Percentiles rank a stretch among this genome's conserved stretches.
These are phyloP conservation scores for Chamaenerion angustifolium DNA, from an alignment of 345 rosid genomes.

Conservation along the genomic window DNA sequence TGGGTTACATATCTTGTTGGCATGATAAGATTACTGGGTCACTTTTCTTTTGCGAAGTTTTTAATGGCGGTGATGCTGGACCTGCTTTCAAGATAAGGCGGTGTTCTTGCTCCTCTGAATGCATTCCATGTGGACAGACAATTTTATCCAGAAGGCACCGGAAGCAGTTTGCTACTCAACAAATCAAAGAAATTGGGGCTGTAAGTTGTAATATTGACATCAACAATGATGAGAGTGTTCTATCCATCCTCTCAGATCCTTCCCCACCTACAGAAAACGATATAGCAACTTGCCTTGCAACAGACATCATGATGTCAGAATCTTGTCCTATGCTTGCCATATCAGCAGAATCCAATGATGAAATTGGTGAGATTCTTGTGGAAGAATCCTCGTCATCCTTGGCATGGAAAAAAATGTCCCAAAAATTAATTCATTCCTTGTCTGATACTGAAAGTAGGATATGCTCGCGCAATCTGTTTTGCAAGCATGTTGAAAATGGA, in stretches of 20 bases:
- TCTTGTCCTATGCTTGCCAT: constrained; percentile 16
- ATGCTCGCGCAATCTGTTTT: constrained; percentile 34
- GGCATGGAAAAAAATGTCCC: constrained; percentile 66
- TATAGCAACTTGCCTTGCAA: constrained; percentile 42
- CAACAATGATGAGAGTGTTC: constrained; percentile 32
- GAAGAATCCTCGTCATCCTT: constrained; percentile 57
- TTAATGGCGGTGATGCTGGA: constrained; percentile 74
- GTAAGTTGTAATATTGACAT: constrained; percentile 18
- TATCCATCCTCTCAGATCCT: constrained; percentile 57
- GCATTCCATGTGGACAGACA: constrained; percentile 52
- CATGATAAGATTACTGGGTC: constrained; percentile 96
- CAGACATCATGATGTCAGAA: constrained; percentile 17
- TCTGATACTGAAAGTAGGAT: constrained; percentile 25
- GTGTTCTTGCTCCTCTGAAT: constrained; percentile 52
- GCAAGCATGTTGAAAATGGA: constrained; percentile 51
- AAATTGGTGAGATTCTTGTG: constrained; percentile 61
- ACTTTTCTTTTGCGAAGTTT: constrained; percentile 65
- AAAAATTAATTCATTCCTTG: constrained; percentile 48
- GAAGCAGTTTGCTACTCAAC: constrained; percentile 18
- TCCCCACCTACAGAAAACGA: constrained; percentile 50
- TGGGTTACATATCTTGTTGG: constrained; percentile 92
- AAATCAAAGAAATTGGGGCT: constrained; percentile 18
- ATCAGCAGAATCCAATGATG: constrained; percentile 24
- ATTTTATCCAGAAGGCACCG: constrained; percentile 29
- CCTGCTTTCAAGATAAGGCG: constrained; percentile 80